Evolutionary conservation across 148 eudicot genomes (phyloP).

Genomic region (Persicaria maculosa): DNA sequence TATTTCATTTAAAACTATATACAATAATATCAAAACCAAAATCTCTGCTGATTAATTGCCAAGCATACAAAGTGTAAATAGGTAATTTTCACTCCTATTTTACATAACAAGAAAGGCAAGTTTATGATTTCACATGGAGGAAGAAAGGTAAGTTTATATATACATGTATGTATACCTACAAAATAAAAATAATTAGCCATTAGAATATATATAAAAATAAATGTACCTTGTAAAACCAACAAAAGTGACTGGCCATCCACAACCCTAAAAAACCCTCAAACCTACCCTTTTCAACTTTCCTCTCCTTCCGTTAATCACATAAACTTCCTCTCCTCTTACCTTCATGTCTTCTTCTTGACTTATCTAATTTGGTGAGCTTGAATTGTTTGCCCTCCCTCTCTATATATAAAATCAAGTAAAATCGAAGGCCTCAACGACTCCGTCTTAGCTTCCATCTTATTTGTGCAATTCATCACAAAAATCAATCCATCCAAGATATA

Average conservation of each 20-base stretch:
- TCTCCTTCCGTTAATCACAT: slow-evolving; percentile 31
- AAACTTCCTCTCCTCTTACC: slow-evolving; percentile 14
- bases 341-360: slow-evolving; percentile 22
- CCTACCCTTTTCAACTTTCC: slow-evolving; percentile 26
- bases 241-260: slow-evolving; percentile 85
- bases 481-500: neutral
- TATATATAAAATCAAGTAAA: neutral
- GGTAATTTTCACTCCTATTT: neutral
- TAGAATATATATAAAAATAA: slow-evolving; percentile 6
- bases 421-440: neutral
- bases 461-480: neutral
- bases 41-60: no score
- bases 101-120: neutral
- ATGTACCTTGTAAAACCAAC: slow-evolving; percentile 75
- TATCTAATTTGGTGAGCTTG: slow-evolving; percentile 12
- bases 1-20: no score
- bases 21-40: no score
- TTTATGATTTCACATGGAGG: neutral
- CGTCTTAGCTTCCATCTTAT: neutral
- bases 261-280: slow-evolving; percentile 55
- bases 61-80: no score
- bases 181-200: neutral
- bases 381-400: neutral
- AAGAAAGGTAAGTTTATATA: neutral
- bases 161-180: neutral